A percentile compares a stretch with the other conserved stretches of the same genome.
These are phyloP conservation scores for Inga laurina DNA, from an alignment of 306 rosid species.

Conservation along the genomic window DNA sequence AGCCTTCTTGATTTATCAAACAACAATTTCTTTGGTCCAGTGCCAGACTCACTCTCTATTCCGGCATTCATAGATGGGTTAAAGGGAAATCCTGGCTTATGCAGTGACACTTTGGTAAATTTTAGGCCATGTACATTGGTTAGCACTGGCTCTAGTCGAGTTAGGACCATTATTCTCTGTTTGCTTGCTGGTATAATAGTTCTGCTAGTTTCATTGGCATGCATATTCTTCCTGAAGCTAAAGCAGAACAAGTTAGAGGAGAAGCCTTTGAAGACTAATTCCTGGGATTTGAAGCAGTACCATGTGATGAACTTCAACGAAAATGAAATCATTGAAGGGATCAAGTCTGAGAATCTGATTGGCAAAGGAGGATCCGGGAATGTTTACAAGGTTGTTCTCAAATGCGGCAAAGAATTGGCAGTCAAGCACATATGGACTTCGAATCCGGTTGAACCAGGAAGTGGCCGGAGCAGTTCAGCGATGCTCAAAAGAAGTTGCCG, in stretches of 20 bases:
- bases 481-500: slow-evolving; percentile 38
- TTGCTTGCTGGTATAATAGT: slow-evolving; percentile 41
- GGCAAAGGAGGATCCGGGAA: slow-evolving; percentile 76
- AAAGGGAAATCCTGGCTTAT: slow-evolving; percentile 62
- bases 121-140: slow-evolving; percentile 43
- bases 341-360: slow-evolving; percentile 52
- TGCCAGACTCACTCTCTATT: slow-evolving; percentile 50
- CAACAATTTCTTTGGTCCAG: slow-evolving; percentile 49
- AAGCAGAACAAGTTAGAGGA: slow-evolving; percentile 28
- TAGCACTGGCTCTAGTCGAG: slow-evolving; percentile 13
- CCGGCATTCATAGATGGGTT: slow-evolving; percentile 49
- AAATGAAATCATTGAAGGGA: slow-evolving; percentile 50
- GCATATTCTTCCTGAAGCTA: slow-evolving; percentile 39
- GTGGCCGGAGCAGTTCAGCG: slow-evolving; percentile 43
- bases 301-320: slow-evolving; percentile 56
- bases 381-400: slow-evolving; percentile 53
- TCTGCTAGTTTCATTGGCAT: slow-evolving; percentile 36
- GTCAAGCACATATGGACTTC: slow-evolving; percentile 65
- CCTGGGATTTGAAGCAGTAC: slow-evolving; percentile 63
- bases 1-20: slow-evolving; percentile 63
- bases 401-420: slow-evolving; percentile 54
- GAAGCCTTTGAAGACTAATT: slow-evolving; percentile 35
- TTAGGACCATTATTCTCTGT: slow-evolving; percentile 38
- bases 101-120: slow-evolving; percentile 39
- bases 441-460: slow-evolving; percentile 25